Evolutionary conservation across 2,329 filamentous ascomycete species (phyloP).

Genomic region (Diaporthe nobilis): DNA sequence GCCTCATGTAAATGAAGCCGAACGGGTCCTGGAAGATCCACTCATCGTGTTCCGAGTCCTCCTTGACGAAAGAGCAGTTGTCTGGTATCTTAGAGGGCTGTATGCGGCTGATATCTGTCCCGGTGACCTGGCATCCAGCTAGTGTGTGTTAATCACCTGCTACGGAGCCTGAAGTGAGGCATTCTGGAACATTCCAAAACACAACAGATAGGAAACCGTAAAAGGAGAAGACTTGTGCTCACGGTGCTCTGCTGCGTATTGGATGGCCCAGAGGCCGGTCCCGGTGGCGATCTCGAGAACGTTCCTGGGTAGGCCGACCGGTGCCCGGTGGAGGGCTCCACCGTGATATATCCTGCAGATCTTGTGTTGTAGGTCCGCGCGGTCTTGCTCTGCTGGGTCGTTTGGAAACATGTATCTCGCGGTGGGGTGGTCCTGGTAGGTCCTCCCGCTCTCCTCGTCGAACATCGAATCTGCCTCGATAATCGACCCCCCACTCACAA

Average conservation of each 20-base stretch:
- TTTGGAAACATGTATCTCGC: slow-evolving; percentile 2
- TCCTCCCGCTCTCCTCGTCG: slow-evolving; percentile 20
- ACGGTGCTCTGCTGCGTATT: neutral
- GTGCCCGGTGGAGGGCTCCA: neutral
- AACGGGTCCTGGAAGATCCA: slow-evolving; percentile 5
- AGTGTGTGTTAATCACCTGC: neutral
- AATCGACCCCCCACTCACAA: slow-evolving; percentile 3
- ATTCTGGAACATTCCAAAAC: neutral
- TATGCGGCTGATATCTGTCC: slow-evolving; percentile 1
- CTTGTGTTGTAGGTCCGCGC: neutral
- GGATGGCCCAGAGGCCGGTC: neutral
- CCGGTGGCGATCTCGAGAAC: slow-evolving; percentile 13
- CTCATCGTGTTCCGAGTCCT: slow-evolving; percentile 16
- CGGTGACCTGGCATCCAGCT: neutral
- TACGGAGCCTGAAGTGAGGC: too few species aligned
- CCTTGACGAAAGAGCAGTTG: slow-evolving; percentile 8
- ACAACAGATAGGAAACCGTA: too few species aligned
- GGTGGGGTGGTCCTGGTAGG: slow-evolving; percentile 10
- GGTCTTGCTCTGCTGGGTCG: slow-evolving; percentile 8
- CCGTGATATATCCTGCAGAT: neutral
- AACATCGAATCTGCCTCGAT: slow-evolving; percentile 6
- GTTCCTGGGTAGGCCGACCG: neutral
- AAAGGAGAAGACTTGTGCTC: neutral
- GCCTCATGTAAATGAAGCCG: neutral
- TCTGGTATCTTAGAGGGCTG: neutral